Conservation (phyloP, 805 yeast genomes). For the Scheffersomyces amazonensis region DNA sequence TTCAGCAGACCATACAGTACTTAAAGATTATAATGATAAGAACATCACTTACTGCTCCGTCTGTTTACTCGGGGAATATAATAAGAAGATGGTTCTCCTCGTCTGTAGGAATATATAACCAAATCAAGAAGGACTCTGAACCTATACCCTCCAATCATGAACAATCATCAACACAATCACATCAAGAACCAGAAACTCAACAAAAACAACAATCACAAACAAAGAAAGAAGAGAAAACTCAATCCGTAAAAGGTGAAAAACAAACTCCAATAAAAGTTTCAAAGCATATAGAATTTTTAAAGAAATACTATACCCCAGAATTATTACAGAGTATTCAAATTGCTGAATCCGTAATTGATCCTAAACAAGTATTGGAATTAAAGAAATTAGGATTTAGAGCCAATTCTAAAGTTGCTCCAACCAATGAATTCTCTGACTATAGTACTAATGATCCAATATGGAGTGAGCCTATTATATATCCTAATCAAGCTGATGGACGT, state of each 20-base stretch:
- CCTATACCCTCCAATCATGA: neutral
- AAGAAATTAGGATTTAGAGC: conserved; percentile 28
- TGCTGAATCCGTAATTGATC: conserved; percentile 73
- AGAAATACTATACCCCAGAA: conserved; percentile 79
- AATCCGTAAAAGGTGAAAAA: conserved; percentile 1
- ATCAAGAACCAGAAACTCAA: no score
- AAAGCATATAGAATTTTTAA: conserved; percentile 53
- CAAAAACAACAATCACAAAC: no score
- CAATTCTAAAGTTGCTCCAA: conserved; percentile 59
- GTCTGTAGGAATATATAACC: neutral
- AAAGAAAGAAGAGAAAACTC: neutral
- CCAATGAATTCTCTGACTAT: conserved; percentile 64
- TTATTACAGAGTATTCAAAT: conserved; percentile 76
- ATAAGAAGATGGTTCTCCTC: neutral
- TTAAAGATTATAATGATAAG: no score
- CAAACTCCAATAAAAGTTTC: conserved; percentile 19
- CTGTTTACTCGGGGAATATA: neutral
- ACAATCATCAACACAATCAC: neutral
- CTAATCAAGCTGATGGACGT: conserved; percentile 46
- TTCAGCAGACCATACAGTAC: no score
- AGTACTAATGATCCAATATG: conserved; percentile 70
- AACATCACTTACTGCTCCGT: no score
- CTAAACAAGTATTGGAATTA: conserved; percentile 51
- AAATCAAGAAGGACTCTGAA: neutral
- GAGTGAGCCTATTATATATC: conserved; percentile 58